Evolutionary conservation across 495 filamentous ascomycete species (phyloP).

Genomic region (Cercophora newfieldiana): DNA sequence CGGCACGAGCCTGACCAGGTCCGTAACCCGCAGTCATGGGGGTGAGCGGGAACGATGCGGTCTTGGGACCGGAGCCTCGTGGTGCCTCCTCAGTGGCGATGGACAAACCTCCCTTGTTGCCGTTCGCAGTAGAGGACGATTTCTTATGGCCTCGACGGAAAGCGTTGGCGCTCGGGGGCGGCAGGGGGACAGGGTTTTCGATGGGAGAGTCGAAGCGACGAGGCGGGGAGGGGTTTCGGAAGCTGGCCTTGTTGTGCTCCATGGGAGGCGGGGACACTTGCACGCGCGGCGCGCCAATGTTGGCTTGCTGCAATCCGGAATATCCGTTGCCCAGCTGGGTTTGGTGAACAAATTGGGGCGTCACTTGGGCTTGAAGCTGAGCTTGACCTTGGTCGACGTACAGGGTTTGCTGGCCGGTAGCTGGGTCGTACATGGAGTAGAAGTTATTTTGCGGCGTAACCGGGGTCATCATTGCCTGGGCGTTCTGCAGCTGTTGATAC

Average conservation of each 20-base stretch:
- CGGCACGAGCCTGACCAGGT: slow-evolving; percentile 86
- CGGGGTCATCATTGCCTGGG: slow-evolving; percentile 55
- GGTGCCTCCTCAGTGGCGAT: slow-evolving; percentile 56
- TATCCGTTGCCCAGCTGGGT: slow-evolving; percentile 33
- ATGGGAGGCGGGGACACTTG: slow-evolving; percentile 77
- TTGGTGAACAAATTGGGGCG: slow-evolving; percentile 32
- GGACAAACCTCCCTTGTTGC: slow-evolving; percentile 57
- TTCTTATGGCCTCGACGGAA: slow-evolving; percentile 95
- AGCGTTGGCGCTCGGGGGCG: slow-evolving; percentile 76
- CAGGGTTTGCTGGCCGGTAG: slow-evolving; percentile 77
- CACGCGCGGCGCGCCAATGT: slow-evolving; percentile 55
- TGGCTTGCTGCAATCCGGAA: slow-evolving; percentile 39
- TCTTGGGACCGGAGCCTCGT: slow-evolving; percentile 71
- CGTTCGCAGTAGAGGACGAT: slow-evolving; percentile 72
- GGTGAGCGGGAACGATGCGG: slow-evolving; percentile 73
- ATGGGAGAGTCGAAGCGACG: slow-evolving; percentile 59
- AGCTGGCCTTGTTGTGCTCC: slow-evolving; percentile 46
- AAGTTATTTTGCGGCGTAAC: slow-evolving; percentile 53
- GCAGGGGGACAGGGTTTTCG: slow-evolving; percentile 67
- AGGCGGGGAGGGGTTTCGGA: slow-evolving; percentile 67
- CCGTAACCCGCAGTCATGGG: slow-evolving; percentile 83
- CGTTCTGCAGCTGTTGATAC: slow-evolving; percentile 48
- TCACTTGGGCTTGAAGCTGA: slow-evolving; percentile 47
- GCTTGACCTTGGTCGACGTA: slow-evolving; percentile 47
- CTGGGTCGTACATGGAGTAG: slow-evolving; percentile 79